phyloP scores from a whole-genome alignment of 2,329 filamentous ascomycete species.

The Davidsoniella virescens region DNA sequence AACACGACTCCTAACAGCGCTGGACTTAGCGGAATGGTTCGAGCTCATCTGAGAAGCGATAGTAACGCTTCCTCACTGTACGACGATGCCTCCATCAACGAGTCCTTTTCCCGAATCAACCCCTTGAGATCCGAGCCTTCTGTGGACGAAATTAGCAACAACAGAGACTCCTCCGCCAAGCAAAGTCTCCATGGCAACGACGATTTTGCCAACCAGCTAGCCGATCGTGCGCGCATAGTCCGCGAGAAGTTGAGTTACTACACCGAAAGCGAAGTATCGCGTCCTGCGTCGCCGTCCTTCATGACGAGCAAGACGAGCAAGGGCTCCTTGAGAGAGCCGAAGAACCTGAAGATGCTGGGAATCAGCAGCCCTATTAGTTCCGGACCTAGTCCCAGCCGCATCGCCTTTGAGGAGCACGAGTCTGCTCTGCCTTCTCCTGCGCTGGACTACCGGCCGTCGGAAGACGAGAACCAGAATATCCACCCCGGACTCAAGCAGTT shows the following conservation, averaged over 20 bases:
- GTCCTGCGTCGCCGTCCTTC: conserved; percentile 23
- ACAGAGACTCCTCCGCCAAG: not conserved
- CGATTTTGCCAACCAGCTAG: conserved; percentile 59
- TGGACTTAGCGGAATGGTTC: conserved; percentile 66
- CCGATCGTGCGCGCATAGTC: conserved; percentile 51
- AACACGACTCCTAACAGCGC: conserved; percentile 15
- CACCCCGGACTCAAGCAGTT: conserved; percentile 40
- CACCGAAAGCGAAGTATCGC: conserved; percentile 39
- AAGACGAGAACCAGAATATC: conserved; percentile 24
- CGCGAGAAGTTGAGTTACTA: conserved; percentile 58
- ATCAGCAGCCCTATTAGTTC: conserved; percentile 28
- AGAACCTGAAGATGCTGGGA: conserved; percentile 46
- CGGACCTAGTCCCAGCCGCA: conserved; percentile 22
- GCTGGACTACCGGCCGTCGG: conserved; percentile 18
- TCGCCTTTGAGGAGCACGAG: conserved; percentile 18
- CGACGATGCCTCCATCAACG: conserved; percentile 26
- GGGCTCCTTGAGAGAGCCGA: conserved; percentile 45
- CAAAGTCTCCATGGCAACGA: conserved; percentile 24
- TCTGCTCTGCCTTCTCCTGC: conserved; percentile 11
- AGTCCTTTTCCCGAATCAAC: conserved; percentile 18
- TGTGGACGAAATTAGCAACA: conserved; percentile 13
- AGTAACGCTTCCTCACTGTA: conserved; percentile 75
- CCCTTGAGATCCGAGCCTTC: conserved; percentile 23
- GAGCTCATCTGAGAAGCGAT: conserved; percentile 65
- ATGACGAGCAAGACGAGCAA: conserved; percentile 51